Evolutionary conservation across 495 filamentous ascomycete species (phyloP), one percentile per base, ranked within the genome.

Genomic region (Paragyromitra xinjiangensis): DNA sequence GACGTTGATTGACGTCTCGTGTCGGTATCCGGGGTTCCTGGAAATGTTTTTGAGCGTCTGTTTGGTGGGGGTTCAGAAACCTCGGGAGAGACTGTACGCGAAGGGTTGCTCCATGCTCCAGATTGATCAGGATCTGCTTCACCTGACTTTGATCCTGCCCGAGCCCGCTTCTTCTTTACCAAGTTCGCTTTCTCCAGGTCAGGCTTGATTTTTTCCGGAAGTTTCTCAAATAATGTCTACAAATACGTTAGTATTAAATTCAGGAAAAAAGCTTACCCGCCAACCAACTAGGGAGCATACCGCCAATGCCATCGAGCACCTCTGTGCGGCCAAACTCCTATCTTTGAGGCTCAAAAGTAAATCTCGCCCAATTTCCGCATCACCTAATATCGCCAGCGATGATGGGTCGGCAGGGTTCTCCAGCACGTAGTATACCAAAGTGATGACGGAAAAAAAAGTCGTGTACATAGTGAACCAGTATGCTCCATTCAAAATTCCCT

Each of bases 401-500:
- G 90, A 91, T 3, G 88, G 82, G 77, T 91, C 93, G 71, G 94
- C 89, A 19, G 93, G 92, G 80, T 97, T 98, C 83, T 97, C 95
- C 14, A 97, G 84, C 0, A 93, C 93, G 80, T 91, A 98, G 84
- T 94, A 99, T 14, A 97, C 86, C 70, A 98, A 84, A 0, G 94
- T 94, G 9, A 99, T 86, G 55, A 98, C 94, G 26, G 94, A 91
- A 83, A 97, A 98, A 84, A 97, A 98, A 14, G 93, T 92, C 2
- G 95, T 97, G 78, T 98, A 98, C 85, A 97, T 93, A 61, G 92
- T 92, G 79, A 97, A 98, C 95, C 95, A 99, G 84, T 94, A 97
- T 0, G 94, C 92, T 0, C 95, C 95, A 79, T 92, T 92, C 26
- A 99, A 87, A 11, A 96, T 86, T 0, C 90, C 91, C 77, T 90